These are phyloP conservation scores for Fusarium torreyae DNA, from an alignment of 2,329 filamentous ascomycete species.

Conservation along the genomic window DNA sequence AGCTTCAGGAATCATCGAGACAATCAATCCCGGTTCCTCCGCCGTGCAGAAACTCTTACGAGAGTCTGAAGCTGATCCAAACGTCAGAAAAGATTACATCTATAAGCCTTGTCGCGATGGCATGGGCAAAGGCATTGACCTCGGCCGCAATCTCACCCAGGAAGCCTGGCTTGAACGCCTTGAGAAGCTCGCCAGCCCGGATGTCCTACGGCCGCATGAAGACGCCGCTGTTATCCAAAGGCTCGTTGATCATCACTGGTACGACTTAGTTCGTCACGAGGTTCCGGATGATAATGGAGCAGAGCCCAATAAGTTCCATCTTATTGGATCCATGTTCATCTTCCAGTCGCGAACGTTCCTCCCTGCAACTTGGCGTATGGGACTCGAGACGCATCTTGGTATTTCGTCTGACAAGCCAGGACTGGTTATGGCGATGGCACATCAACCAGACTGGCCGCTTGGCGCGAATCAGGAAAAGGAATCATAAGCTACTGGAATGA, in stretches of 20 bases:
- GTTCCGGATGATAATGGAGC: constrained; percentile 18
- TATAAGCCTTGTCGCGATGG: constrained; percentile 37
- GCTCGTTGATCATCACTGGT: constrained; percentile 34
- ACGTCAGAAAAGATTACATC: constrained; percentile 2
- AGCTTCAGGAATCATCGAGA: constrained; percentile 16
- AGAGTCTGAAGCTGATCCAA: background rate
- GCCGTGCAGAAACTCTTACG: constrained; percentile 1
- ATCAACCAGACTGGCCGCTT: constrained; percentile 26
- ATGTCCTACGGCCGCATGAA: constrained; percentile 16
- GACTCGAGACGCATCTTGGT: constrained; percentile 32
- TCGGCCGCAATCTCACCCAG: constrained; percentile 22
- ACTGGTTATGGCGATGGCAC: constrained; percentile 27
- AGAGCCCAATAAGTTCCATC: constrained; percentile 28
- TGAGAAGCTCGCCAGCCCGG: constrained; percentile 9
- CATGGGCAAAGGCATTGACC: constrained; percentile 24
- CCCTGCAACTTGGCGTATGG: constrained; percentile 20
- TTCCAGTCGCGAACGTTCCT: constrained; percentile 19
- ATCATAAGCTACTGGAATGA: background rate
- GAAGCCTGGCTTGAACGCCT: constrained; percentile 21
- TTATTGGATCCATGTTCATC: constrained; percentile 37
- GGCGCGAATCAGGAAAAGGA: constrained; percentile 19
- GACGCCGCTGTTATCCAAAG: constrained; percentile 33
- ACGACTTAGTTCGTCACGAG: constrained; percentile 32
- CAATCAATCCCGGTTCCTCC: constrained; percentile 16
- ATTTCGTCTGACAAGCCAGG: constrained; percentile 24